A percentile compares a stretch with the other conserved stretches of the same genome.
Evolutionary conservation across 2,329 filamentous ascomycete species (phyloP).

Genomic region (Torrubiellomyces zombiae): DNA sequence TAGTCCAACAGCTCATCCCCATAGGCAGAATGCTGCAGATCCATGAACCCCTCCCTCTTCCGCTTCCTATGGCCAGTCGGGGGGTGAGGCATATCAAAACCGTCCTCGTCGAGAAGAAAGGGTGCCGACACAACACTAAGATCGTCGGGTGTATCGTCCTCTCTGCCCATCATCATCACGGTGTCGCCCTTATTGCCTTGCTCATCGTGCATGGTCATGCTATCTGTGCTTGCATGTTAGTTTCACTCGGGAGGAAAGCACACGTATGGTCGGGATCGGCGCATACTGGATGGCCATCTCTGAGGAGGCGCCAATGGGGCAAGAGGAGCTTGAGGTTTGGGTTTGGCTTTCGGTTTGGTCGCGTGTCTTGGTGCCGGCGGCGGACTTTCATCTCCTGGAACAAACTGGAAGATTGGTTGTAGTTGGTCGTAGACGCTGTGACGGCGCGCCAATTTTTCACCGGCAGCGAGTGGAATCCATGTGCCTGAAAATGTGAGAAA

Average conservation of each 20-base stretch:
- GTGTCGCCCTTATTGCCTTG: constrained; percentile 47
- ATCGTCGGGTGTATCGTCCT: constrained; percentile 72
- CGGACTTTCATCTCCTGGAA: constrained; percentile 70
- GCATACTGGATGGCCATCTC: constrained; percentile 29
- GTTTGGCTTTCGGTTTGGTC: constrained; percentile 65
- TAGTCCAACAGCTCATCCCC: constrained; percentile 91
- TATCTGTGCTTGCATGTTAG: constrained; percentile 6
- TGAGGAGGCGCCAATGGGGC: too few species aligned
- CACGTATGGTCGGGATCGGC: neutral
- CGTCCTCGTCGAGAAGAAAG: constrained; percentile 70
- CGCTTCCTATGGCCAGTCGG: constrained; percentile 52
- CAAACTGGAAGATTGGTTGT: constrained; percentile 75
- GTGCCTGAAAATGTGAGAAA: constrained; percentile 45
- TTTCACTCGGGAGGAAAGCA: constrained; percentile 5
- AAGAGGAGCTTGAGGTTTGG: constrained; percentile 17
- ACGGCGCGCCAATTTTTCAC: constrained; percentile 65
- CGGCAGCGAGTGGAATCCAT: constrained; percentile 81
- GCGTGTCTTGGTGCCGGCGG: constrained; percentile 88
- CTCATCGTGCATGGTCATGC: constrained; percentile 32
- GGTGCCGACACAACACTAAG: constrained; percentile 70
- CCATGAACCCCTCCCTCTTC: constrained; percentile 53
- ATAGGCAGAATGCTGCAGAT: constrained; percentile 79
- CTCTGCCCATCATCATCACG: constrained; percentile 48
- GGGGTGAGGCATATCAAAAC: constrained; percentile 51
- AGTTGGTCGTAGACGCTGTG: constrained; percentile 78